These are phyloP conservation scores for Vitis hybrid DNA, from an alignment of 177 flowering plant genomes.

Conservation along the genomic window DNA sequence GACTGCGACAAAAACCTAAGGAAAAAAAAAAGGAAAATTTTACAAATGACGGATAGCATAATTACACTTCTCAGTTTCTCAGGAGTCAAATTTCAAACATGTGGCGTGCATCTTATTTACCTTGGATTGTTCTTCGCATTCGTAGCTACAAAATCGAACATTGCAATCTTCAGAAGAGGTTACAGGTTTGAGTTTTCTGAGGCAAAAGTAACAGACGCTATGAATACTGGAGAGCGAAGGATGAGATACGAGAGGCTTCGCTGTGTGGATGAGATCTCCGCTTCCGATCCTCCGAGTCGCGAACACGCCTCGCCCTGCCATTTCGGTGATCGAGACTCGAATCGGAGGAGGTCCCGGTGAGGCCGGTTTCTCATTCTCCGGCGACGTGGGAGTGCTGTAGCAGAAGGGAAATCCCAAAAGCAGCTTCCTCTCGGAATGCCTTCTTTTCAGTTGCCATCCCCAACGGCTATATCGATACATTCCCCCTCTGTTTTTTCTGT, in stretches of 20 bases:
- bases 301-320: conserved; percentile 87
- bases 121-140: conserved; percentile 52
- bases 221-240: conserved; percentile 52
- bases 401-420: too few relatives aligned
- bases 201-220: conserved; percentile 73
- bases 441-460: too few relatives aligned
- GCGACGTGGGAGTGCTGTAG: too few relatives aligned
- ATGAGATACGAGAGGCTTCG: conserved; percentile 63
- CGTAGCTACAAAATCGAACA: conserved; percentile 53
- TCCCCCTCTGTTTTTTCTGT: too few relatives aligned
- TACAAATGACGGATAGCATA: neutral
- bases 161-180: conserved; percentile 6
- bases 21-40: neutral
- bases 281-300: conserved; percentile 70
- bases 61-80: neutral
- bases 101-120: conserved; percentile 27
- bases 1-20: conserved; percentile 57
- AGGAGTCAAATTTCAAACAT: conserved; percentile 37
- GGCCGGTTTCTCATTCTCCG: too few relatives aligned
- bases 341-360: conserved; percentile 73
- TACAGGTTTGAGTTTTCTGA: conserved; percentile 28
- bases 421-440: too few relatives aligned
- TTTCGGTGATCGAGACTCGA: conserved; percentile 65
- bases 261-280: conserved; percentile 87
- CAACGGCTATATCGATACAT: too few relatives aligned